Conservation (phyloP, 108 stramenopile genomes). For the Epithemia pelagica region DNA sequence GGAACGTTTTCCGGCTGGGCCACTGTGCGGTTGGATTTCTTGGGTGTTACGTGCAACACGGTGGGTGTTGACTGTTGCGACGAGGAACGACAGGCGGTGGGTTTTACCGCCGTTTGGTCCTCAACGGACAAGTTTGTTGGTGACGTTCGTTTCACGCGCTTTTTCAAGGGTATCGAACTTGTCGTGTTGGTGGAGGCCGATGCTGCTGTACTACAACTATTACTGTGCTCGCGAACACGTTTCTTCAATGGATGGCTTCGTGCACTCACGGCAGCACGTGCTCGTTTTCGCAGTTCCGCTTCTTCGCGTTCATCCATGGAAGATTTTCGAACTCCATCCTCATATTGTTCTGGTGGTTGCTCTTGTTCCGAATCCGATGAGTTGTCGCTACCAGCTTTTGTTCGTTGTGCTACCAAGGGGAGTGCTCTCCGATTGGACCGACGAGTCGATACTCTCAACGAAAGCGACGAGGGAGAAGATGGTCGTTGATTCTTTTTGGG, state of each 20-base stretch:
- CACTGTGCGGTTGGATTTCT: conserved; percentile 14
- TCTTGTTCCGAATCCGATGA: background rate
- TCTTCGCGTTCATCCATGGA: conserved; percentile 28
- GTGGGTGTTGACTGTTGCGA: background rate
- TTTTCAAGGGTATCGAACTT: conserved; percentile 3
- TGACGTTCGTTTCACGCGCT: conserved; percentile 8
- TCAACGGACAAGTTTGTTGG: background rate
- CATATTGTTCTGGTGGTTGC: background rate
- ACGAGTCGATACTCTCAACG: background rate
- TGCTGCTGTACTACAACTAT: background rate
- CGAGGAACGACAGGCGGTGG: background rate
- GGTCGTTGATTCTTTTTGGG: background rate
- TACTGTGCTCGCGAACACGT: background rate
- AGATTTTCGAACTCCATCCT: too few species aligned
- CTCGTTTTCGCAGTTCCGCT: conserved; percentile 62
- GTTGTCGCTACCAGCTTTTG: background rate
- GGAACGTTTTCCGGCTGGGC: conserved; percentile 3
- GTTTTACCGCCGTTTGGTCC: background rate
- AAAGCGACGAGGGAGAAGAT: background rate
- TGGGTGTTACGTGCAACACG: conserved; percentile 1
- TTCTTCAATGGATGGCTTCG: background rate
- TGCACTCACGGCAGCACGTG: conserved; percentile 52
- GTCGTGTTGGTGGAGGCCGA: too few species aligned
- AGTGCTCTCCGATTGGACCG: background rate
- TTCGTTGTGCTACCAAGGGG: background rate